These are phyloP conservation scores for Aspergillus diversus DNA, from an alignment of 495 filamentous ascomycete genomes.

Conservation along the genomic window DNA sequence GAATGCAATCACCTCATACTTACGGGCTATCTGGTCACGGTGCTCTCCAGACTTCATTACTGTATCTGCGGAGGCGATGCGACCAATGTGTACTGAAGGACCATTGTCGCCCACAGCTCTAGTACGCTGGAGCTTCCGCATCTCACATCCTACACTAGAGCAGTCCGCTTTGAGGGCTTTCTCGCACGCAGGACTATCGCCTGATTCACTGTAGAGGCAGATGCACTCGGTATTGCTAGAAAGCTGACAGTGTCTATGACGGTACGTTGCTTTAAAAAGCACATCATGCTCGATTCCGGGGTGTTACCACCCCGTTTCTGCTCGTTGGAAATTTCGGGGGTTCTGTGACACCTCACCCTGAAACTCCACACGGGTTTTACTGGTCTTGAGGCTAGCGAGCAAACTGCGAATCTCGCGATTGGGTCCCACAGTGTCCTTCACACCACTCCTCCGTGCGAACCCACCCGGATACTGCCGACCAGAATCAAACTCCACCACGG, in stretches of 20 bases:
- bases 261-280: slow-evolving; percentile 33
- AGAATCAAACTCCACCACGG: slow-evolving; percentile 43
- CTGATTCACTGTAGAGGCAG: background rate
- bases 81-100: slow-evolving; percentile 31
- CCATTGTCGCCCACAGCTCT: slow-evolving; percentile 15
- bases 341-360: slow-evolving; percentile 12
- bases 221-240: background rate
- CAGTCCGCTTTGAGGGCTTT: slow-evolving; percentile 1
- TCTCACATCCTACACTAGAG: background rate
- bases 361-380: slow-evolving; percentile 19
- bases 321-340: slow-evolving; percentile 9
- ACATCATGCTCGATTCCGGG: slow-evolving; percentile 29
- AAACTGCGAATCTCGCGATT: slow-evolving; percentile 34
- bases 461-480: slow-evolving; percentile 34
- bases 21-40: slow-evolving; percentile 25
- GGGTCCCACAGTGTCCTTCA: slow-evolving; percentile 34
- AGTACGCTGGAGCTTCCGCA: background rate
- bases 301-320: slow-evolving; percentile 20
- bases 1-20: slow-evolving; percentile 29
- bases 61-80: slow-evolving; percentile 31
- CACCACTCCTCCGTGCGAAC: slow-evolving; percentile 28
- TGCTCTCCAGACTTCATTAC: slow-evolving; percentile 26
- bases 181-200: background rate
- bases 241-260: slow-evolving; percentile 36
- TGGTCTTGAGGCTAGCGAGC: slow-evolving; percentile 26